These are phyloP conservation scores for Aspergillus bridgeri DNA, from an alignment of 495 filamentous ascomycete genomes.

Conservation along the genomic window DNA sequence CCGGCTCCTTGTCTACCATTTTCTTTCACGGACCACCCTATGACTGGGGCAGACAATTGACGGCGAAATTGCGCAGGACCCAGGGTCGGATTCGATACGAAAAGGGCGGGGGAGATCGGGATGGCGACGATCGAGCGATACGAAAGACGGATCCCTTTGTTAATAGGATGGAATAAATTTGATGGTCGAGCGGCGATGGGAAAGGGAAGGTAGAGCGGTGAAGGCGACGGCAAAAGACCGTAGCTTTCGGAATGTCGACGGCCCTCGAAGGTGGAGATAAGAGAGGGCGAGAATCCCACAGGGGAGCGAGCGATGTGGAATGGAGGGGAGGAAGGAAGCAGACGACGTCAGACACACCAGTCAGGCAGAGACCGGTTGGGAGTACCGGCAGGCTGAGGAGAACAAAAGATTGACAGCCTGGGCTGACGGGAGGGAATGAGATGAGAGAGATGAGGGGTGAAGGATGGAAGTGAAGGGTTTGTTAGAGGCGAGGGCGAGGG, in stretches of 20 bases:
- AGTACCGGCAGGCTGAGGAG: conserved; percentile 17
- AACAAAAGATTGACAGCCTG: conserved; percentile 25
- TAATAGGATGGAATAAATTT: neutral
- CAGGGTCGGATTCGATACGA: conserved; percentile 1
- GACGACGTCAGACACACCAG: conserved; percentile 18
- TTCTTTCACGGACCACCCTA: conserved; percentile 46
- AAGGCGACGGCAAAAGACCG: conserved; percentile 7
- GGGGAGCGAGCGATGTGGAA: conserved; percentile 9
- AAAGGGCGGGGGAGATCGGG: conserved; percentile 3
- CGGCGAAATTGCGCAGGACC: neutral
- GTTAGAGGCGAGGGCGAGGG: too few species aligned
- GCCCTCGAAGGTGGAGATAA: conserved; percentile 11
- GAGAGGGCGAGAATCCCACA: conserved; percentile 9
- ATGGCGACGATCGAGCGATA: conserved; percentile 3
- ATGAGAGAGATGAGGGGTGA: conserved; percentile 11
- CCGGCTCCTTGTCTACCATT: conserved; percentile 97
- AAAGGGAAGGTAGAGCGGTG: conserved; percentile 1
- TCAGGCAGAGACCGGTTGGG: conserved; percentile 14
- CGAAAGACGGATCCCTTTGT: neutral
- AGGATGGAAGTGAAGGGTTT: conserved; percentile 13
- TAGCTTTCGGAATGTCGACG: conserved; percentile 12
- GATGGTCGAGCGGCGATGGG: neutral
- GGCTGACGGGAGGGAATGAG: conserved; percentile 16
- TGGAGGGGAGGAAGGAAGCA: conserved; percentile 14
- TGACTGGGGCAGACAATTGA: conserved; percentile 13